Conservation (phyloP, 257 asterid species). For the Vinca minor region DNA sequence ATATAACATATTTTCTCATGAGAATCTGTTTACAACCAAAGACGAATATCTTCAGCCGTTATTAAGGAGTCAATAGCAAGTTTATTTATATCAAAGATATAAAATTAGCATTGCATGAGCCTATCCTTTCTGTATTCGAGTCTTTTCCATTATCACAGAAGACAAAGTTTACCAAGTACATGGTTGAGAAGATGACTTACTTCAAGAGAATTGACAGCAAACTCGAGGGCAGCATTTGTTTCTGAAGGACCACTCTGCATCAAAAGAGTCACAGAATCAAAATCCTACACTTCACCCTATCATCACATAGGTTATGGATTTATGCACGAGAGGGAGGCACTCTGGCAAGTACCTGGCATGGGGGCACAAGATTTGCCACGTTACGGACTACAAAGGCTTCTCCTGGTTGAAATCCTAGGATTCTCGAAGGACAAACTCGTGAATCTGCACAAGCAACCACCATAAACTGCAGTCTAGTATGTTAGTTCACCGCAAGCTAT, state of each 20-base stretch:
- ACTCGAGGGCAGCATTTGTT: slow-evolving; percentile 95
- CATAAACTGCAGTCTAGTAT: slow-evolving; percentile 67
- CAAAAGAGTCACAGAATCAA: slow-evolving; percentile 9
- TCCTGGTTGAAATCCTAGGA: slow-evolving; percentile 91
- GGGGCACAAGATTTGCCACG: slow-evolving; percentile 89
- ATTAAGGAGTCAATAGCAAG: not conserved
- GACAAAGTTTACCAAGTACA: not conserved
- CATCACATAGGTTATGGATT: not conserved
- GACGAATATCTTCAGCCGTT: not conserved
- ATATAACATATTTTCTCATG: not conserved
- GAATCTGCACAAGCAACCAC: slow-evolving; percentile 98
- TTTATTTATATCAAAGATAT: not conserved
- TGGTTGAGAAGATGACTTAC: slow-evolving; percentile 33
- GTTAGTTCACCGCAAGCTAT: slow-evolving; percentile 24
- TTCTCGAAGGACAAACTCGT: slow-evolving; percentile 86
- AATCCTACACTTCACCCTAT: not conserved
- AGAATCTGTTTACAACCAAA: not conserved
- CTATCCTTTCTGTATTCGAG: not conserved
- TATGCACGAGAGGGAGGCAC: not conserved
- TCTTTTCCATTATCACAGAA: not conserved
- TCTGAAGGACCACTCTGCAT: slow-evolving; percentile 89
- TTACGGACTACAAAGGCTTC: slow-evolving; percentile 91
- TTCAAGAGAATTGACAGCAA: slow-evolving; percentile 78
- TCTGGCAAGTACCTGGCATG: slow-evolving; percentile 57
- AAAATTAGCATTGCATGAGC: not conserved